Conservation (phyloP, 768 basidiomycete genomes). For the Hydnomerulius pinastri region DNA sequence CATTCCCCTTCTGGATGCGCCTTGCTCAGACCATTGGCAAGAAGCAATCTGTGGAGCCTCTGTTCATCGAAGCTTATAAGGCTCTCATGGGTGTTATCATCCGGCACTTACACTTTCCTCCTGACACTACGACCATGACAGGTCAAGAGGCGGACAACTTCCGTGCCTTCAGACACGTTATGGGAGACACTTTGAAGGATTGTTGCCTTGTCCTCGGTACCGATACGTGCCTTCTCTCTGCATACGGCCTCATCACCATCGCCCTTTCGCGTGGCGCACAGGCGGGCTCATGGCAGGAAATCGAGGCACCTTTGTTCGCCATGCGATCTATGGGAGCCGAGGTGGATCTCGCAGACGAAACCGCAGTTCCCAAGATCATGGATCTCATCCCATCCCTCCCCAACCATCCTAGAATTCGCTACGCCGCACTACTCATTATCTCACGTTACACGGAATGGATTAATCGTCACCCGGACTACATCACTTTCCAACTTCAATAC, state of each 20-base stretch:
- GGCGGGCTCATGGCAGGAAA: slow-evolving; percentile 85
- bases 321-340: slow-evolving; percentile 98
- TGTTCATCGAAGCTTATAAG: slow-evolving; percentile 82
- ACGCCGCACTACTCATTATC: slow-evolving; percentile 92
- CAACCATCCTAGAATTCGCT: slow-evolving; percentile 86
- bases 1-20: slow-evolving; percentile 98
- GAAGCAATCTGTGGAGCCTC: slow-evolving; percentile 65
- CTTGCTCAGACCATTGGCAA: slow-evolving; percentile 90
- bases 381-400: slow-evolving; percentile 91
- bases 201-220: slow-evolving; percentile 94
- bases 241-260: slow-evolving; percentile 77
- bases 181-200: slow-evolving; percentile 99
- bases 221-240: slow-evolving; percentile 75
- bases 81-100: slow-evolving; percentile 86
- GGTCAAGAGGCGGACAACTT: slow-evolving; percentile 93
- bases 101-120: slow-evolving; percentile 87
- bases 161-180: slow-evolving; percentile 92
- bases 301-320: slow-evolving; percentile 96
- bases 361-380: slow-evolving; percentile 94
- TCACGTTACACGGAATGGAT: slow-evolving; percentile 98
- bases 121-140: slow-evolving; percentile 61
- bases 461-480: slow-evolving; percentile 83
- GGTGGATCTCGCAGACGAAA: slow-evolving; percentile 79
- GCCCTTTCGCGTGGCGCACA: slow-evolving; percentile 65
- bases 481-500: slow-evolving; percentile 84